Evolutionary conservation across 148 eudicot species (phyloP).

Genomic region (Rhododendron kiyosumense): DNA sequence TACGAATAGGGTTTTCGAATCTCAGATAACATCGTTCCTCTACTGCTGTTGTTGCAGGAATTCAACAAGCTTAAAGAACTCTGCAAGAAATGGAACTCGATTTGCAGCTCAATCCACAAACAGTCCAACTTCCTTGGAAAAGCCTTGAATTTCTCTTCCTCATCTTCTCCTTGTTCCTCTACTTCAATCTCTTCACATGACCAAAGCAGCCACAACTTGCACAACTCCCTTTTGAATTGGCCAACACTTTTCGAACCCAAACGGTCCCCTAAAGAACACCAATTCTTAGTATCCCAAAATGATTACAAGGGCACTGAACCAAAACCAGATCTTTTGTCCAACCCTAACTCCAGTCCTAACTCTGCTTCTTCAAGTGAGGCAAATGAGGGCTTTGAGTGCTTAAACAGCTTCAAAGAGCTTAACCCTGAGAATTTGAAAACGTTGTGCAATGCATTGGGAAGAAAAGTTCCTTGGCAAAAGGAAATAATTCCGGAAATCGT

Average conservation of each 20-base stretch:
- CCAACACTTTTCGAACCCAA: conserved; percentile 41
- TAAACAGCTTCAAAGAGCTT: conserved; percentile 36
- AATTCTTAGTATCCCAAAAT: conserved; percentile 19
- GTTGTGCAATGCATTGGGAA: conserved; percentile 49
- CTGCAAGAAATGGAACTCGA: conserved; percentile 77
- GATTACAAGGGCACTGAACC: conserved; percentile 15
- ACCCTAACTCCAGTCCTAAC: conserved; percentile 83
- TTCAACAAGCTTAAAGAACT: conserved; percentile 50
- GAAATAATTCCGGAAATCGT: conserved; percentile 50
- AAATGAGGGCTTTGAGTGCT: conserved; percentile 30
- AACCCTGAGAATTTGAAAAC: conserved; percentile 37
- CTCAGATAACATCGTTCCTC: background rate
- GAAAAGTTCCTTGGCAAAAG: conserved; percentile 67
- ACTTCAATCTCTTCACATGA: conserved; percentile 53
- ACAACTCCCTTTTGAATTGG: conserved; percentile 26
- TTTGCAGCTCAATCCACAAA: conserved; percentile 55
- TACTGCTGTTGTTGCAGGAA: conserved; percentile 29
- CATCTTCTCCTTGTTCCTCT: conserved; percentile 53
- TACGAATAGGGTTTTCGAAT: background rate
- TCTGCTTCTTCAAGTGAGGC: conserved; percentile 84
- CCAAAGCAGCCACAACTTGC: conserved; percentile 21
- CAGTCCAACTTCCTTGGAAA: conserved; percentile 38
- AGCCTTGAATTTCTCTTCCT: conserved; percentile 30
- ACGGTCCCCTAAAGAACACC: conserved; percentile 35
- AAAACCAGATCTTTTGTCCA: conserved; percentile 72